Base-by-base conservation (phyloP, 345 rosid genomes). In the Eucalyptus tenuipes region DNA sequence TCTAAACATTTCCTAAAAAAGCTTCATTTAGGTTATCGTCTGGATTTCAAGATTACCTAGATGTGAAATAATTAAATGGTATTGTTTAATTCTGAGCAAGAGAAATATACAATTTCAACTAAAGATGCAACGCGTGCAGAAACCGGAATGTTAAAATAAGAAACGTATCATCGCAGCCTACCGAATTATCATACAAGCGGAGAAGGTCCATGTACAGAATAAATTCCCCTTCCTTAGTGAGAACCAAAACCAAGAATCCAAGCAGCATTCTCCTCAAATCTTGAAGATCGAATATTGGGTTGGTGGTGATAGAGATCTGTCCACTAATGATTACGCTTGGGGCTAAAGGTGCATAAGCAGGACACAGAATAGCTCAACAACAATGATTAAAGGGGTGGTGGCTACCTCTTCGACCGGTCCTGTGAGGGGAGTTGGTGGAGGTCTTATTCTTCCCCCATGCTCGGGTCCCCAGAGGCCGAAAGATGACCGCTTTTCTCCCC, bases 351-450 rank as follows among this genome's bases (percentile, higher is more conserved):
- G 91, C 88, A 89, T 57, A 7, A 20, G 87, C 79, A 84, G 91
- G 88, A 68, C 84, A 82, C 15, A 16, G 44, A 4, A 24, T 86
- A 57, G 49, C 90, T 50, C 48, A 50, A 48, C 45, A 80, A 40
- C 53, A 84, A 91, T 93, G 91, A 93, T 92, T 93, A 89, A 93
- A 94, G 91, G 18, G 49, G 88, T 44, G 88, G 22, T 33, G 81
- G 45, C 45, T 64, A 5, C 81, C 37, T 31, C 79, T 2, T 71
- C 44, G 12, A 71, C 81, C 22, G 81, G 81, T 5, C 37, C 88
- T 55, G 88, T 66, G 53, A 89, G 88, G 88, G 71, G 31, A 86
- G 87, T 87, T 64, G 89, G 87, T 89, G 90, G 10, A 85, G 89
- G 13, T 87, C 92, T 48, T 27, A 20, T 64, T 85, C 92, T 85